These are phyloP conservation scores for Sclerotinia minor DNA, from an alignment of 2,329 filamentous ascomycete species.

Conservation along the genomic window DNA sequence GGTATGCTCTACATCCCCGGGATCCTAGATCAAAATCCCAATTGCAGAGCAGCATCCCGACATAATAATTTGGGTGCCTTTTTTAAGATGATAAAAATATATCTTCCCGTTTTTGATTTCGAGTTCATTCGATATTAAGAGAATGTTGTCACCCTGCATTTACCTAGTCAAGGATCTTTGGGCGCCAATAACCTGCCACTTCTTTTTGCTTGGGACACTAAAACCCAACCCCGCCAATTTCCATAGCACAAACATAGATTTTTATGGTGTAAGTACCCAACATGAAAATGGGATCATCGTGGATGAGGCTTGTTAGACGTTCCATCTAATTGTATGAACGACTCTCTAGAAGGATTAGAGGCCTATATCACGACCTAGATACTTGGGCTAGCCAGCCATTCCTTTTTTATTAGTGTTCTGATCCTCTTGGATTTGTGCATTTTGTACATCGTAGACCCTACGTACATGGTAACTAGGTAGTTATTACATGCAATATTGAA, in stretches of 20 bases:
- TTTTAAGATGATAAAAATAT: neutral
- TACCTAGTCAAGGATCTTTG: constrained; percentile 7
- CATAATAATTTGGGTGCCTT: neutral
- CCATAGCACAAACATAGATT: neutral
- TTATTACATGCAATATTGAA: neutral
- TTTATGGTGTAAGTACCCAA: neutral
- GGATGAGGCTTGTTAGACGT: constrained; percentile 1
- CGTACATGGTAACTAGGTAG: neutral
- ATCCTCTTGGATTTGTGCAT: neutral
- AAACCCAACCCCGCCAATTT: constrained; percentile 23
- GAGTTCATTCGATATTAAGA: neutral
- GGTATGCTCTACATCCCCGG: neutral
- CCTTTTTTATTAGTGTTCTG: neutral
- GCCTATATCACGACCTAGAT: neutral
- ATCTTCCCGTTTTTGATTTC: neutral
- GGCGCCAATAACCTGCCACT: constrained; percentile 23
- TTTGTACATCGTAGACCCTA: too few species aligned
- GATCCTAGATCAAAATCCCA: neutral
- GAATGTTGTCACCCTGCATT: constrained; percentile 20
- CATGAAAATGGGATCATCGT: neutral
- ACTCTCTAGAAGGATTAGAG: neutral
- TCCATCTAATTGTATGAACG: neutral
- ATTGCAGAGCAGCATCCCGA: neutral
- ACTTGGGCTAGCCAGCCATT: constrained; percentile 4
- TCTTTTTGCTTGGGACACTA: neutral